Conservation (phyloP, 768 basidiomycete species). For the Butyriboletus loyo region DNA sequence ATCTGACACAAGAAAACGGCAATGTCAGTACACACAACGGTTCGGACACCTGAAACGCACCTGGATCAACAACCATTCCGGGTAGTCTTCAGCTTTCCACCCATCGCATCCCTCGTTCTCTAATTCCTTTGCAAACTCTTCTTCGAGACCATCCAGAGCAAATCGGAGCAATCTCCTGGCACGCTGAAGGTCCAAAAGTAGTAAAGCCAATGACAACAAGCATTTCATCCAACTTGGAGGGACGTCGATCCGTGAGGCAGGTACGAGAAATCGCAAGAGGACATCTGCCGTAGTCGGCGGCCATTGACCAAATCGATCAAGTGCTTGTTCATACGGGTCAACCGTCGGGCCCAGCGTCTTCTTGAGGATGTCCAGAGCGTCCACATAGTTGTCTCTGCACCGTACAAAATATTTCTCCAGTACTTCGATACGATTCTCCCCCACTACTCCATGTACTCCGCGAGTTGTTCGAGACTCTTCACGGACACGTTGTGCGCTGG, state of each 20-base stretch:
- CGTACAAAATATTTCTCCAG: background rate
- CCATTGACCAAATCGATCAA: conserved; percentile 27
- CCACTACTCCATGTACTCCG: too few species aligned
- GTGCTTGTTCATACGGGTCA: background rate
- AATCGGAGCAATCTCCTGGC: conserved; percentile 4
- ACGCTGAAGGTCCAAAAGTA: conserved; percentile 15
- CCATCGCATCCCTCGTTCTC: conserved; percentile 15
- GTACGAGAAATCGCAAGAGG: background rate
- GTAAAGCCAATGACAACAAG: conserved; percentile 30
- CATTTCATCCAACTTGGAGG: conserved; percentile 25
- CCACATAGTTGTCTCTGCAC: background rate
- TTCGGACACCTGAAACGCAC: conserved; percentile 9
- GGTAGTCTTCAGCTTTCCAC: conserved; percentile 14
- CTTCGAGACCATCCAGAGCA: too few species aligned
- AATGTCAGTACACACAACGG: background rate
- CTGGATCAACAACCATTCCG: conserved; percentile 45
- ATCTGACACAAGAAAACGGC: conserved; percentile 27
- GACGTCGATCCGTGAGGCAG: conserved; percentile 1
- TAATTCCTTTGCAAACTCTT: conserved; percentile 23
- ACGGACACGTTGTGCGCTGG: background rate
- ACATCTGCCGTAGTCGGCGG: conserved; percentile 20
- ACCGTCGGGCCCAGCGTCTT: conserved; percentile 7
- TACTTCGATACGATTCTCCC: background rate
- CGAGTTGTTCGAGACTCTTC: background rate
- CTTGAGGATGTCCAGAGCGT: background rate